These are phyloP conservation scores for Dissoconium aciculare DNA, from an alignment of 2,329 filamentous ascomycete genomes.

Conservation along the genomic window DNA sequence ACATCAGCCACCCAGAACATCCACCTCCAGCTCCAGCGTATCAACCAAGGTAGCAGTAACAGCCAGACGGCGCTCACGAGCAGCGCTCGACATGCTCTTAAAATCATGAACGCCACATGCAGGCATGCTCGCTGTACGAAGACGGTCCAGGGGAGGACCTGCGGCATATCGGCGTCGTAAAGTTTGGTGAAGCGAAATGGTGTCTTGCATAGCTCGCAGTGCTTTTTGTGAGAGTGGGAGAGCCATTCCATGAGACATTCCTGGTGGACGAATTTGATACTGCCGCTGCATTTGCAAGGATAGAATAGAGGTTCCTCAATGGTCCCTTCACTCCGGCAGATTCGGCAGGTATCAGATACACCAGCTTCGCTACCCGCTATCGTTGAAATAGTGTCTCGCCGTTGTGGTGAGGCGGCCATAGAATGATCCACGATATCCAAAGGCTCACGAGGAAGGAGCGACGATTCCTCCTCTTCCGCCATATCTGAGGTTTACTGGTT, in stretches of 20 bases:
- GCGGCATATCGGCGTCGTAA: slow-evolving; percentile 88
- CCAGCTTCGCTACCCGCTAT: slow-evolving; percentile 10
- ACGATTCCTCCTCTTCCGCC: too few species aligned
- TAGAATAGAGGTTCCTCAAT: slow-evolving; percentile 79
- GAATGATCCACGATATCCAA: too few species aligned
- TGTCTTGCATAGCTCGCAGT: slow-evolving; percentile 98
- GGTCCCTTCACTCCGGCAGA: slow-evolving; percentile 82
- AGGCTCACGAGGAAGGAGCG: too few species aligned
- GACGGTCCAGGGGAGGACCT: slow-evolving; percentile 60
- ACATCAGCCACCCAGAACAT: slow-evolving; percentile 89
- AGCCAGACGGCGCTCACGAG: slow-evolving; percentile 82
- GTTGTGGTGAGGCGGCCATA: too few species aligned
- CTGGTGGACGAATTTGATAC: slow-evolving; percentile 97
- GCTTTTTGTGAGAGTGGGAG: slow-evolving; percentile 96
- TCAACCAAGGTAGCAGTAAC: slow-evolving; percentile 72
- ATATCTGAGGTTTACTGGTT: too few species aligned
- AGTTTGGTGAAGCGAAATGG: slow-evolving; percentile 96
- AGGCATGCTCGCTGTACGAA: slow-evolving; percentile 65
- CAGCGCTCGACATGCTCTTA: slow-evolving; percentile 40
- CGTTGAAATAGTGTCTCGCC: too few species aligned
- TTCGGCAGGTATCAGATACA: slow-evolving; percentile 74
- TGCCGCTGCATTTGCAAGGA: slow-evolving; percentile 96
- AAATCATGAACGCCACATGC: slow-evolving; percentile 41
- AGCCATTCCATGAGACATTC: slow-evolving; percentile 98
- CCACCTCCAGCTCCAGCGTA: slow-evolving; percentile 82